These are phyloP conservation scores for Fraxinus latifolia DNA, from an alignment of 305 asterid species.

Conservation along the genomic window DNA sequence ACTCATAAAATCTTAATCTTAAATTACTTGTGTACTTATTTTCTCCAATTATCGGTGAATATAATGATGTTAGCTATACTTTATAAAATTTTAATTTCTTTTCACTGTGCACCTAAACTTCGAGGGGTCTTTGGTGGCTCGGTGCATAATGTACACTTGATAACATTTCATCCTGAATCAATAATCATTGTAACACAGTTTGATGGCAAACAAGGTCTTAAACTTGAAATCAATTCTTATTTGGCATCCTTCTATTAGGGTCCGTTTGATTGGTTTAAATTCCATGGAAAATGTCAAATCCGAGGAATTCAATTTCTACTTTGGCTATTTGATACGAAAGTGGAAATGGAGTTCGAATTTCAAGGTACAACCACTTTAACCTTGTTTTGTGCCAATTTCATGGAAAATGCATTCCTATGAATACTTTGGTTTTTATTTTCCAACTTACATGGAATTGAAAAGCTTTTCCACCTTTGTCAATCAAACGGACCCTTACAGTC, in stretches of 20 bases:
- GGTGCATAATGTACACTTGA: neutral
- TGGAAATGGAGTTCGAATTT: too few relatives aligned
- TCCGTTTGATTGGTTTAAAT: too few relatives aligned
- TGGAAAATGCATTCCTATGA: too few relatives aligned
- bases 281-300: too few relatives aligned
- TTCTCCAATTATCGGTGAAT: neutral
- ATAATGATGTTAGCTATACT: neutral
- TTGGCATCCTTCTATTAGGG: neutral
- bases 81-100: neutral
- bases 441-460: too few relatives aligned
- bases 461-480: too few relatives aligned
- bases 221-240: neutral
- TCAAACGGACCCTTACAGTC: neutral
- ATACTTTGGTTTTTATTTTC: too few relatives aligned
- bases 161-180: neutral
- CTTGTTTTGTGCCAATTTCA: too few relatives aligned
- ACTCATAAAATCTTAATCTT: neutral
- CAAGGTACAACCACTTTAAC: too few relatives aligned
- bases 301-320: too few relatives aligned
- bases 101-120: neutral
- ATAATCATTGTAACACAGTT: neutral
- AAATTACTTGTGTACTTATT: neutral
- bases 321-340: too few relatives aligned
- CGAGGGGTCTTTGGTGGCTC: neutral
- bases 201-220: neutral